These are phyloP conservation scores for Monosporascus sp. DNA, from an alignment of 2,329 filamentous ascomycete species.

Conservation along the genomic window DNA sequence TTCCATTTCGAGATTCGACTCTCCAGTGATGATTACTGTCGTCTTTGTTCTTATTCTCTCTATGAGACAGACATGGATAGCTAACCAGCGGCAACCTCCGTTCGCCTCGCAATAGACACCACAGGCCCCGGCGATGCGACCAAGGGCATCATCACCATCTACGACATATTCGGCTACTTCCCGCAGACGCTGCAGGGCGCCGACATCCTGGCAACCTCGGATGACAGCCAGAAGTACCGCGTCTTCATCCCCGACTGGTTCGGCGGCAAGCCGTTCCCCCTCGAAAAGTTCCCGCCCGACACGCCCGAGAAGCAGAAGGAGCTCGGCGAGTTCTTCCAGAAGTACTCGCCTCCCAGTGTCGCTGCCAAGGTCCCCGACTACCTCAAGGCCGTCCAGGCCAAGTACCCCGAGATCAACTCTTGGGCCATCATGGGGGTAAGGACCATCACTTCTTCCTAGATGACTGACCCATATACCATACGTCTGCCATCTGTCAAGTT, in stretches of 20 bases:
- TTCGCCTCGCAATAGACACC: constrained; percentile 33
- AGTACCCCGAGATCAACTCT: constrained; percentile 50
- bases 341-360: constrained; percentile 41
- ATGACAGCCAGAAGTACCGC: constrained; percentile 62
- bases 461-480: no score
- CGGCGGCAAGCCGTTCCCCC: constrained; percentile 60
- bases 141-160: constrained; percentile 58
- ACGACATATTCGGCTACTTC: constrained; percentile 69
- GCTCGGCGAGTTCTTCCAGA: constrained; percentile 53
- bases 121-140: constrained; percentile 40
- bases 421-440: constrained; percentile 58
- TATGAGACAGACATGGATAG: not conserved
- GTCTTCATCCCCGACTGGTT: constrained; percentile 94
- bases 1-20: not conserved
- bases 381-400: constrained; percentile 45
- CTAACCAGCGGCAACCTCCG: not conserved
- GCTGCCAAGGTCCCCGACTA: constrained; percentile 49
- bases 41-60: not conserved
- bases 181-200: constrained; percentile 66
- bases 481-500: no score
- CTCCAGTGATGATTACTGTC: not conserved
- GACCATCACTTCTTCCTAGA: no score
- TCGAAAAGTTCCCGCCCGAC: constrained; percentile 57
- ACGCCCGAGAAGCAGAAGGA: constrained; percentile 58
- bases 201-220: constrained; percentile 56